Percentiles rank a stretch among this genome's conserved stretches.
These are phyloP conservation scores for Quercus phellos DNA, from an alignment of 331 rosid genomes.

Conservation along the genomic window DNA sequence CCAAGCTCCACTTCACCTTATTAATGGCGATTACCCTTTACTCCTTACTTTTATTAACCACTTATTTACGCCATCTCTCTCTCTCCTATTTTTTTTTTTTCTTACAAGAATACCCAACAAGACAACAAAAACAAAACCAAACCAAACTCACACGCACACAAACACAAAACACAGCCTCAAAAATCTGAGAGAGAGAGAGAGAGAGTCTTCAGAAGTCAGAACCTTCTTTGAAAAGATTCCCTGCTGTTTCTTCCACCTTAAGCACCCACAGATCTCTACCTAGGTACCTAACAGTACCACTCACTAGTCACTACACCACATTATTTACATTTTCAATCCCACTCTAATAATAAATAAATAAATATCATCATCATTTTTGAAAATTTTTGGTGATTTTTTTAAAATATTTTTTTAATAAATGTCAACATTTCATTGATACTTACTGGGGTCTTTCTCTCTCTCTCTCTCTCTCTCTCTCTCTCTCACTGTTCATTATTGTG, in stretches of 20 bases:
- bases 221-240: constrained; percentile 55
- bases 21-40: constrained; percentile 23
- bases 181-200: background rate
- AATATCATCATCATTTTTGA: background rate
- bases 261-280: constrained; percentile 68
- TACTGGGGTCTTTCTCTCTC: constrained; percentile 15
- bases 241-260: constrained; percentile 52
- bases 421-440: constrained; percentile 17
- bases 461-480: background rate
- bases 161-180: constrained; percentile 2
- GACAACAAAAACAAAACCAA: constrained; percentile 4
- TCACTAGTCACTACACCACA: background rate
- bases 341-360: background rate
- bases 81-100: too few species aligned
- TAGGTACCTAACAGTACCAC: constrained; percentile 36
- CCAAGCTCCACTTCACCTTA: constrained; percentile 59
- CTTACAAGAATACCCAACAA: background rate
- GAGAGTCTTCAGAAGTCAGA: background rate
- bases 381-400: constrained; percentile 17
- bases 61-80: constrained; percentile 44
- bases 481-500: constrained; percentile 15
- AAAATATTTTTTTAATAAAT: background rate
- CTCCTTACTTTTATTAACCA: constrained; percentile 25
- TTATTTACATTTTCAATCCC: background rate
- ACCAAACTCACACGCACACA: background rate